Evolutionary conservation across 768 basidiomycete species (phyloP), one percentile per base, ranked within the genome.

Genomic region (Termitomyces sp.): DNA sequence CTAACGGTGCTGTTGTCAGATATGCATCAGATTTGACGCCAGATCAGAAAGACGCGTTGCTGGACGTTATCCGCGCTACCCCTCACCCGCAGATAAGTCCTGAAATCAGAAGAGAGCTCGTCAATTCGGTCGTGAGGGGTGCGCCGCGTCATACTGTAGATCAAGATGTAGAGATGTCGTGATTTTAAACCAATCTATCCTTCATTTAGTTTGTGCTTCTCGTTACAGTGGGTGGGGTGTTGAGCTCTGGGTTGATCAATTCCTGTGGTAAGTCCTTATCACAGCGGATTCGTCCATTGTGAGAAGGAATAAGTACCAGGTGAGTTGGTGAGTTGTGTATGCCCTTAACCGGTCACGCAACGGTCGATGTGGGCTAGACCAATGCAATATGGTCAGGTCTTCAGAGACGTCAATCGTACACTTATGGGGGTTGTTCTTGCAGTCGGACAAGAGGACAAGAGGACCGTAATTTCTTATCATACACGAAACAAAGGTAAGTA

Each of bases 31-130:
- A 98, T 72, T 70, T 99, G 64, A 96, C 96, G 0, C 91, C 92
- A 2, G 96, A 99, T 68, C 97, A 99, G 66, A 98, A 98, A 70
- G 94, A 98, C 68, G 94, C 96, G 0, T 75, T 99, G n/a, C 74
- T 98, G 54, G 96, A 98, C 64, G 94, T 98, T 43, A 80, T 95
- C 48, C 84, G 94, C 26, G 87, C 83, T 5, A 87, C 92, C 39
- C 84, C 87, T 8, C 97, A 99, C 68, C 79, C 87, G 7, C 88
- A 93, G 69, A 97, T 98, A 65, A 81, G 91, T 46, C 77, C 86
- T 0, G 97, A 99, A 73, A 87, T 98, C 55, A 81, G 97, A 66
- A 74, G 97, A 61, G 97, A 98, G 69, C 74, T 99, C 29, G 80
- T 94, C 50, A 92, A 86, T 66, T 91, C 90, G 3, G 92, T 94